These are phyloP conservation scores for Elongisporangium anandrum DNA, from an alignment of 352 stramenopile genomes.

Conservation along the genomic window DNA sequence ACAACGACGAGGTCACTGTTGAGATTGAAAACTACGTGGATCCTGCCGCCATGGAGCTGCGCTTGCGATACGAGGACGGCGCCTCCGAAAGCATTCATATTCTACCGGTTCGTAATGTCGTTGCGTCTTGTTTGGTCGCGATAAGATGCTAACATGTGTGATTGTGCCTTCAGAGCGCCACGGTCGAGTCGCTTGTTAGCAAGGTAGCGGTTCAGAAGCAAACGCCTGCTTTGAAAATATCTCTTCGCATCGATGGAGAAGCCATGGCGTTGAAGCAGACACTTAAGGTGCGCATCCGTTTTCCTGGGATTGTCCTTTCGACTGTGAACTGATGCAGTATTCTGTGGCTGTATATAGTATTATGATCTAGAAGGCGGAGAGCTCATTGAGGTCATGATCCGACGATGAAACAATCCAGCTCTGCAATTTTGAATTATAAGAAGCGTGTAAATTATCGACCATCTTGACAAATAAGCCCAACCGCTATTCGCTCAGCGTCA, in stretches of 20 bases:
- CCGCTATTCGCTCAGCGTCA: too few species aligned
- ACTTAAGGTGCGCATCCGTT: conserved; percentile 32
- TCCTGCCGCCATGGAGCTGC: conserved; percentile 27
- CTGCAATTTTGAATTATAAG: conserved; percentile 6
- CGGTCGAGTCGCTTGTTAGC: conserved; percentile 35
- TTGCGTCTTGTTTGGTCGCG: background rate
- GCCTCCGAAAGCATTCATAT: conserved; percentile 27
- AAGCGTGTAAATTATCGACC: background rate
- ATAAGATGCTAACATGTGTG: too few species aligned
- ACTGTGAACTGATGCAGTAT: conserved; percentile 2
- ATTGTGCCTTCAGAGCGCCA: conserved; percentile 26
- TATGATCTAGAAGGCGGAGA: conserved; percentile 72
- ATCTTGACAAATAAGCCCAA: too few species aligned
- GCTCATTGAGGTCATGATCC: conserved; percentile 57
- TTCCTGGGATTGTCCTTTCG: background rate
- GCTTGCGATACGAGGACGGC: conserved; percentile 40
- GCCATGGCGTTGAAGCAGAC: conserved; percentile 31
- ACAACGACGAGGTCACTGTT: conserved; percentile 64
- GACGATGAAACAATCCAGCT: conserved; percentile 1
- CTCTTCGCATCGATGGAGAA: conserved; percentile 49
- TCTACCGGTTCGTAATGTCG: conserved; percentile 23
- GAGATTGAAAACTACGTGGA: conserved; percentile 33
- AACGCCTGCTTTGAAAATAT: conserved; percentile 19
- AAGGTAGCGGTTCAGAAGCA: conserved; percentile 22
- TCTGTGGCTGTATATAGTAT: conserved; percentile 23